A percentile compares a stretch with the other conserved stretches of the same genome.
phyloP scores from a whole-genome alignment of 495 filamentous ascomycete species.

The Neurospora discreta region DNA sequence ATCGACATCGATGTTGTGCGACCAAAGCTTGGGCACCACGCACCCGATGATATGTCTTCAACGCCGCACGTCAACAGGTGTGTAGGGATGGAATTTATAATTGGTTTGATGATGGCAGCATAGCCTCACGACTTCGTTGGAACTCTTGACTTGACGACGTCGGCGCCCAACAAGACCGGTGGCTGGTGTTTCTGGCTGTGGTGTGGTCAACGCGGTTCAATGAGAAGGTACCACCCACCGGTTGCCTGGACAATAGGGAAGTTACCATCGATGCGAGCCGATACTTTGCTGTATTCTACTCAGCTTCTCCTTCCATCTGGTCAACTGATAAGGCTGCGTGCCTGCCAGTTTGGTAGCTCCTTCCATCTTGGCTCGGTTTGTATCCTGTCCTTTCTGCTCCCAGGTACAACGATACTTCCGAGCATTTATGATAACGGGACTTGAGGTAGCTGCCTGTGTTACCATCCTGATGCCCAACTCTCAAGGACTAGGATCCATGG shows the following conservation, averaged over 20 bases:
- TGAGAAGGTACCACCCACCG: background rate
- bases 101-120: background rate
- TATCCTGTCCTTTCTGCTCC: background rate
- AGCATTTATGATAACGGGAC: background rate
- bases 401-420: background rate
- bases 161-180: background rate
- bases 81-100: background rate
- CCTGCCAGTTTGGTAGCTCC: background rate
- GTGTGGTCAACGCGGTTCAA: background rate
- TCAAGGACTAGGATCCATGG: background rate
- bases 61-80: background rate
- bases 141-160: background rate
- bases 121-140: background rate
- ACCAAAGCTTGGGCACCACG: background rate
- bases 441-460: background rate
- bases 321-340: background rate
- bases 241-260: background rate
- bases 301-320: background rate
- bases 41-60: background rate
- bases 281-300: background rate
- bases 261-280: background rate
- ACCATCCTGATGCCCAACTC: background rate
- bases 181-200: background rate
- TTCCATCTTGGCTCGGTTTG: background rate
- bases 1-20: background rate